Evolutionary conservation across 108 stramenopile species (phyloP), one percentile per base, ranked within the genome.

Genomic region (Seminavis robusta): DNA sequence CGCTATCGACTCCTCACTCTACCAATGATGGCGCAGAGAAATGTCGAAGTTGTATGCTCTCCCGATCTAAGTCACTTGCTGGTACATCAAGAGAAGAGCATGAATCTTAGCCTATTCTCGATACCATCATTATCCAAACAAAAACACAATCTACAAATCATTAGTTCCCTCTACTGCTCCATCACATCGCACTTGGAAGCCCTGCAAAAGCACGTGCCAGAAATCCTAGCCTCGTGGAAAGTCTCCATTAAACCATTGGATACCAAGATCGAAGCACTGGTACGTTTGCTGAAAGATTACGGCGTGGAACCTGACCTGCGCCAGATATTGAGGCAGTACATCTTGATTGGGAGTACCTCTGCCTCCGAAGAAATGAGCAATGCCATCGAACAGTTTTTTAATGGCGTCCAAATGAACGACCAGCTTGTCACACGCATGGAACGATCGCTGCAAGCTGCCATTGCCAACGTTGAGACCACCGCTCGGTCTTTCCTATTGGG

Each of bases 321-420:
- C 1, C 37, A 41, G 21, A 71, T 75, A 17, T 56, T 92, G 27
- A 62, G 80, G 23, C 74, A 74, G 41, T 92, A 76, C 57, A 86
- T 92, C 30, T 56, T 82, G n/a, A 54, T 78, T 1, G 90, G 90
- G 0, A 68, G 80, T 49, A 77, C 81, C 0, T 44, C 67, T 6
- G 46, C 54, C 15, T 65, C 69, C 8, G 65, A 77, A 10, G 54
- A 60, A 28, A 44, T 81, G 9, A 67, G 81, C 45, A 86, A 86
- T 61, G 91, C 91, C 19, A 71, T 92, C 47, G 91, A 88, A 58
- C 87, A 89, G 58, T 92, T 89, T 56, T 92, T 89, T 44, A 87
- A 85, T 13, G 54, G 77, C 25, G 64, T 84, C 0, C 80, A 80
- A 55, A 77, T 88, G 82, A 83, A 92, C 54, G 90, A 92, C 72